phyloP scores from a whole-genome alignment of 225 moss, liverwort and hornwort species.

The Straminergon stramineum region DNA sequence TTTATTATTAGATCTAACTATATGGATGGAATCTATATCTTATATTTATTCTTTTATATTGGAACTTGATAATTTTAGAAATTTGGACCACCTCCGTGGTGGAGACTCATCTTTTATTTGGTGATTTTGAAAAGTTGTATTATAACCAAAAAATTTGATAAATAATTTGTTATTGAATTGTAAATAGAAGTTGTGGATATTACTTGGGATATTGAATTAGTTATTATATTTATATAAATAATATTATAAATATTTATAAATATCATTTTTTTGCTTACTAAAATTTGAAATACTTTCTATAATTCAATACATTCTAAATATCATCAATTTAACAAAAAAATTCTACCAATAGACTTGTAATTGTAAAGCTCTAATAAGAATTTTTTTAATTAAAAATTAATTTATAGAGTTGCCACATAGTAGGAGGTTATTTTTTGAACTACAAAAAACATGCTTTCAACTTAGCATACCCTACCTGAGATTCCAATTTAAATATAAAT shows the following conservation, averaged over 20 bases:
- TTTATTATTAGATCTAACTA: not conserved
- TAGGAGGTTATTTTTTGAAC: not conserved
- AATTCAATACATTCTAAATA: not conserved
- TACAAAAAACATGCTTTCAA: not conserved
- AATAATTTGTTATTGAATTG: not conserved
- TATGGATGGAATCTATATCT: too few relatives aligned
- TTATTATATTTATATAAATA: not conserved
- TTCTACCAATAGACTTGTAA: not conserved
- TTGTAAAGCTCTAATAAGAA: not conserved
- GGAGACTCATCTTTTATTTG: not conserved
- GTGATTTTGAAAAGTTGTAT: not conserved
- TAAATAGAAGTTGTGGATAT: not conserved
- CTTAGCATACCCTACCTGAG: not conserved
- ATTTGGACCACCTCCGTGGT: not conserved
- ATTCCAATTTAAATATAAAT: too few relatives aligned
- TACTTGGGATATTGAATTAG: too few relatives aligned
- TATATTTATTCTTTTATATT: not conserved
- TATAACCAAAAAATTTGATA: not conserved
- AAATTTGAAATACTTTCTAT: not conserved
- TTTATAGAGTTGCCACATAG: not conserved
- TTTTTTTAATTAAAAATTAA: not conserved
- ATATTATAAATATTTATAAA: not conserved
- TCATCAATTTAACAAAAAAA: not conserved
- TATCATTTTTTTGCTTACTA: not conserved
- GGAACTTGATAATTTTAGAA: accelerated